Percentiles rank a stretch among this genome's conserved stretches.
phyloP scores from a whole-genome alignment of 208 protist species.

The Crithidia fasciculata region DNA sequence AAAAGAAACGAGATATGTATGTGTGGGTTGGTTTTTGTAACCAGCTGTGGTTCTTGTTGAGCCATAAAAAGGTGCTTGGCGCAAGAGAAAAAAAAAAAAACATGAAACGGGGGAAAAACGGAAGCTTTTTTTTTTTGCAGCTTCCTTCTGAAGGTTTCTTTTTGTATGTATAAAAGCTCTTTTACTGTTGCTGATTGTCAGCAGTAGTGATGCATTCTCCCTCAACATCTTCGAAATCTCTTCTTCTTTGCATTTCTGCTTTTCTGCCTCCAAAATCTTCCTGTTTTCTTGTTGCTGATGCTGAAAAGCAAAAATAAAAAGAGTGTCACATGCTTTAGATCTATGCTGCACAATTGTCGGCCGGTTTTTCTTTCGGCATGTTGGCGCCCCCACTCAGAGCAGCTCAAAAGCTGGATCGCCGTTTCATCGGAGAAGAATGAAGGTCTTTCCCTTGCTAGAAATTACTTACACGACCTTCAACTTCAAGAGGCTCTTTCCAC shows the following conservation, averaged over 20 bases:
- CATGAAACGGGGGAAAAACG: too few species aligned
- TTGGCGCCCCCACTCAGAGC: slow-evolving; percentile 72
- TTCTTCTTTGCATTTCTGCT: too few species aligned
- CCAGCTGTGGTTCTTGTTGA: too few species aligned
- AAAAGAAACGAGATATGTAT: too few species aligned
- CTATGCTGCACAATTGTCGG: background rate
- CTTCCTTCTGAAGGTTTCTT: background rate
- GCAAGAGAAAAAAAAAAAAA: too few species aligned
- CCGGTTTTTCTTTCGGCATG: slow-evolving; percentile 24
- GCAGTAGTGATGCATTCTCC: too few species aligned
- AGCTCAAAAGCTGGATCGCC: slow-evolving; percentile 65
- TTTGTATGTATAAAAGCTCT: background rate
- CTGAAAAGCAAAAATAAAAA: background rate
- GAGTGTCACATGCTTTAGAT: background rate
- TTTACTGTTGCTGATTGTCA: too few species aligned
- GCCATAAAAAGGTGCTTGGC: too few species aligned
- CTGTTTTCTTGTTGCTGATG: too few species aligned
- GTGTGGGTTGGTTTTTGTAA: too few species aligned
- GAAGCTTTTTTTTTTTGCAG: background rate
- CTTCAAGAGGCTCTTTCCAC: slow-evolving; percentile 22
- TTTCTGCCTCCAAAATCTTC: too few species aligned
- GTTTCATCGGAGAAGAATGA: slow-evolving; percentile 32
- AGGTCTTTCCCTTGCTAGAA: slow-evolving; percentile 22
- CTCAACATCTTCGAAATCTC: too few species aligned
- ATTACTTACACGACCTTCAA: slow-evolving; percentile 32